Evolutionary conservation across 2,329 filamentous ascomycete genomes (phyloP).

Genomic region (Claviceps africana): DNA sequence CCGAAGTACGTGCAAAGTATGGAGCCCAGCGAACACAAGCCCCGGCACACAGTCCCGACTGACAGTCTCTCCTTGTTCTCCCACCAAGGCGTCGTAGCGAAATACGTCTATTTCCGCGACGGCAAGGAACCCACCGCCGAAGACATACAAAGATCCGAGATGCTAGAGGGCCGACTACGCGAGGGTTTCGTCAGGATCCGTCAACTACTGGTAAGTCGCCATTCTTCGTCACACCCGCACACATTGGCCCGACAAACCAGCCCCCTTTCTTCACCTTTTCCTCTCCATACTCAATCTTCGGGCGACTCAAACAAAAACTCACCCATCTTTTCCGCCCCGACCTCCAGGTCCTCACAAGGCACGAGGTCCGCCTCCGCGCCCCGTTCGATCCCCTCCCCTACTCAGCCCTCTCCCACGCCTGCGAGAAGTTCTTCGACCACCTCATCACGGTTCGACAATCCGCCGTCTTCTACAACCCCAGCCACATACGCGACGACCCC

Average conservation of each 20-base stretch:
- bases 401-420: constrained; percentile 38
- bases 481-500: constrained; percentile 34
- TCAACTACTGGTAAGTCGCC: constrained; percentile 33
- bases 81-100: constrained; percentile 32
- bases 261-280: too few species aligned
- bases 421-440: constrained; percentile 46
- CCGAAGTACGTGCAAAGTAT: constrained; percentile 22
- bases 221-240: background rate
- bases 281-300: background rate
- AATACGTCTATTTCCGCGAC: constrained; percentile 45
- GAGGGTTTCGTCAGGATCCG: constrained; percentile 46
- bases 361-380: constrained; percentile 43
- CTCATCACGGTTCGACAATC: constrained; percentile 44
- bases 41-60: background rate
- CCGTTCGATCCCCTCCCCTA: constrained; percentile 44
- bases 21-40: too few species aligned
- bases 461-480: constrained; percentile 41
- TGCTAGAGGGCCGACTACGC: constrained; percentile 43
- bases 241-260: background rate
- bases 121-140: constrained; percentile 35
- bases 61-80: background rate
- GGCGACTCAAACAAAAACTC: background rate
- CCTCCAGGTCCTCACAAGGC: constrained; percentile 34
- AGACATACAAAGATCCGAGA: constrained; percentile 39
- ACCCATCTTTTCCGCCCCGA: too few species aligned